A percentile compares a stretch with the other conserved stretches of the same genome.
Evolutionary conservation across 2,329 filamentous ascomycete genomes (phyloP).

Genomic region (Hymenoscyphus repandus): DNA sequence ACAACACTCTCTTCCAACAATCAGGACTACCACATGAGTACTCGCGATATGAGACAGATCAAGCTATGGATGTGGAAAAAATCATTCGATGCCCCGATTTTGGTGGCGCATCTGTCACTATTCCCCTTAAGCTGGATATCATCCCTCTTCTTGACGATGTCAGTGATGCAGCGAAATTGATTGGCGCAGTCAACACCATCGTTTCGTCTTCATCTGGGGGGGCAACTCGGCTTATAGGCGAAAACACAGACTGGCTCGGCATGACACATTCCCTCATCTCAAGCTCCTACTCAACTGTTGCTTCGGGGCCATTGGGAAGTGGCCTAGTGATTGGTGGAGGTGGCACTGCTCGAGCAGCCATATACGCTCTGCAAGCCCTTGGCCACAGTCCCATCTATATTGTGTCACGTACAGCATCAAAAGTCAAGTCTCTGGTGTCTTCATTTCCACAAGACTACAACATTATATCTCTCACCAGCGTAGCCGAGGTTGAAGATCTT

Average conservation of each 20-base stretch:
- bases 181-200: slow-evolving; percentile 94
- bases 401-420: slow-evolving; percentile 68
- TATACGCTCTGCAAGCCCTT: slow-evolving; percentile 81
- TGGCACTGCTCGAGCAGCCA: slow-evolving; percentile 84
- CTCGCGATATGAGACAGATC: slow-evolving; percentile 66
- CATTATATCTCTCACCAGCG: slow-evolving; percentile 56
- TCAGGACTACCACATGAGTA: slow-evolving; percentile 85
- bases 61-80: slow-evolving; percentile 52
- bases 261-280: slow-evolving; percentile 70
- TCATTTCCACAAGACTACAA: slow-evolving; percentile 72
- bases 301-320: slow-evolving; percentile 36
- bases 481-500: slow-evolving; percentile 45
- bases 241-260: slow-evolving; percentile 94
- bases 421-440: slow-evolving; percentile 60
- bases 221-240: slow-evolving; percentile 59
- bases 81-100: slow-evolving; percentile 70
- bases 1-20: slow-evolving; percentile 76
- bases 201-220: slow-evolving; percentile 47
- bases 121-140: slow-evolving; percentile 87
- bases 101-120: slow-evolving; percentile 91
- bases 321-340: slow-evolving; percentile 87
- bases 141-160: slow-evolving; percentile 76
- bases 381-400: slow-evolving; percentile 84
- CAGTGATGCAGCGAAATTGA: slow-evolving; percentile 70
- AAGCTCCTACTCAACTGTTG: slow-evolving; percentile 20